Evolutionary conservation across 225 moss, liverwort and hornwort species (phyloP).

Genomic region (Sphagnum tenellum): DNA sequence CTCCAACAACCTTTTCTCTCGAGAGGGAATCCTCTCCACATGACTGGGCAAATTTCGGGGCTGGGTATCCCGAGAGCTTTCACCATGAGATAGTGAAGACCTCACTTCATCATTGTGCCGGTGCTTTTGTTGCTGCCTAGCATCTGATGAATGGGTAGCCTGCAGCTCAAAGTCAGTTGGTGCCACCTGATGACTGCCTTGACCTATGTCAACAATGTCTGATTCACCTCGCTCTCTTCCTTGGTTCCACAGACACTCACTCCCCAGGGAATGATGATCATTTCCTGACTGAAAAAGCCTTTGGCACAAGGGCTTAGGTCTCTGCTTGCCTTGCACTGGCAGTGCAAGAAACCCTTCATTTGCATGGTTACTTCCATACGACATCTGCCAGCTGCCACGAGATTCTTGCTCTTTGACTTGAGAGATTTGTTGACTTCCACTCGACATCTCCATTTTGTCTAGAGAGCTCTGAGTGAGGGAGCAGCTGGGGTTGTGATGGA

Average conservation of each 20-base stretch:
- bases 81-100: conserved; percentile 72
- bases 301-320: conserved; percentile 58
- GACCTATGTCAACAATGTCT: conserved; percentile 47
- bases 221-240: conserved; percentile 39
- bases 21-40: conserved; percentile 33
- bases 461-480: conserved; percentile 87
- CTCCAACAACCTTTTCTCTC: conserved; percentile 28
- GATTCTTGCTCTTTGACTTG: conserved; percentile 60
- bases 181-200: conserved; percentile 57
- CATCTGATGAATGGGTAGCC: conserved; percentile 30
- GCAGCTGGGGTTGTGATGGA: conserved; percentile 89
- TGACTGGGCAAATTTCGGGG: conserved; percentile 29
- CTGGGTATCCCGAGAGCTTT: conserved; percentile 63
- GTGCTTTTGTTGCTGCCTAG: conserved; percentile 47
- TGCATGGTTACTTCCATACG: conserved; percentile 57
- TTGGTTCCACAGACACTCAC: conserved; percentile 53
- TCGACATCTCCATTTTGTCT: conserved; percentile 80
- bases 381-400: conserved; percentile 52
- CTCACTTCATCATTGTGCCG: conserved; percentile 62
- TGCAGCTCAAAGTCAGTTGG: conserved; percentile 24
- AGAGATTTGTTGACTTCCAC: conserved; percentile 78
- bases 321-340: conserved; percentile 46
- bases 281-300: conserved; percentile 54
- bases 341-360: conserved; percentile 30
- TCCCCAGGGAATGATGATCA: conserved; percentile 51